phyloP scores from a whole-genome alignment of 495 filamentous ascomycete genomes.

The Viridothelium virens region DNA sequence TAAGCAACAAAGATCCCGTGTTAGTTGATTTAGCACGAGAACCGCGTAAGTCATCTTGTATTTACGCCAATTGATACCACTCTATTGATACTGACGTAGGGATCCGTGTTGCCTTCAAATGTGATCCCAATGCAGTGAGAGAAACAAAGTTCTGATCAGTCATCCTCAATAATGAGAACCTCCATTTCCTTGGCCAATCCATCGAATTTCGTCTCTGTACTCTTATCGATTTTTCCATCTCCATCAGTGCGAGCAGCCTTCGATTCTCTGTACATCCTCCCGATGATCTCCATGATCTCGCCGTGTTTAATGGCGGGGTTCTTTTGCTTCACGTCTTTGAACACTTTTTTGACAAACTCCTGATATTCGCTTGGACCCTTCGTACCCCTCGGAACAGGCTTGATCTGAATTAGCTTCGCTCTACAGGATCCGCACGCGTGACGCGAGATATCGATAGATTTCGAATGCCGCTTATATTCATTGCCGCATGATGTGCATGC shows the following conservation, averaged over 20 bases:
- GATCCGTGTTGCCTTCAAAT: no score
- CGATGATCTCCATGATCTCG: conserved; percentile 57
- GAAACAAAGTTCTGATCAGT: neutral
- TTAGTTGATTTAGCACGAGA: no score
- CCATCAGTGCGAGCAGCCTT: conserved; percentile 27
- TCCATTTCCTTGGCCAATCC: conserved; percentile 1
- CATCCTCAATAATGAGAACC: conserved; percentile 4
- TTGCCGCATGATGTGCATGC: conserved; percentile 58
- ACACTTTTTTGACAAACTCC: conserved; percentile 58
- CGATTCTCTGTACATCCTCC: conserved; percentile 40
- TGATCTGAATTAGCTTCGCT: conserved; percentile 62
- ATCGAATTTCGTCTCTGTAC: neutral
- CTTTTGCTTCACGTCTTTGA: conserved; percentile 46
- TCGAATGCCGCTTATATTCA: conserved; percentile 71
- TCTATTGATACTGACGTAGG: no score
- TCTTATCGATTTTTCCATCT: neutral
- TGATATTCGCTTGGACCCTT: conserved; percentile 48
- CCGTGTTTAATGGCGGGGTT: conserved; percentile 49
- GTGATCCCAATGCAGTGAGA: neutral
- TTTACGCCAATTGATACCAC: neutral
- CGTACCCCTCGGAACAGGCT: conserved; percentile 59
- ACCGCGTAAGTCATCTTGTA: neutral
- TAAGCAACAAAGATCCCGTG: no score
- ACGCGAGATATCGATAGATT: conserved; percentile 61
- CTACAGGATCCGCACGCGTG: conserved; percentile 66